A percentile compares a stretch with the other conserved stretches of the same genome.
These are phyloP conservation scores for Scytalidium lignicola DNA, from an alignment of 2,329 filamentous ascomycete species.

Conservation along the genomic window DNA sequence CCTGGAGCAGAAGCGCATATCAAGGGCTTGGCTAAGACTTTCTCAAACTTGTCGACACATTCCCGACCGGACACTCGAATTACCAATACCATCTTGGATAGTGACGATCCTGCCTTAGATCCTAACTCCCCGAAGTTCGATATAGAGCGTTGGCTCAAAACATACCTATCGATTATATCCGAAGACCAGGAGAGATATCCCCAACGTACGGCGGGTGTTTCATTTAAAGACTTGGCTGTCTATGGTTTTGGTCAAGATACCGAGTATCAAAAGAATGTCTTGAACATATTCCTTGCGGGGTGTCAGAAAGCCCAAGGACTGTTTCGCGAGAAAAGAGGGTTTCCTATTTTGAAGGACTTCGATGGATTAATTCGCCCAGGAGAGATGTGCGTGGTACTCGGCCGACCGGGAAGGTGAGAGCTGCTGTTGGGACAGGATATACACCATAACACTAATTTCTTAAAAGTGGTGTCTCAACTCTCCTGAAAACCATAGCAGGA, in stretches of 20 bases:
- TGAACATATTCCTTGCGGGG: conserved; percentile 38
- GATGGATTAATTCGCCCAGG: conserved; percentile 52
- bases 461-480: conserved; percentile 55
- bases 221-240: conserved; percentile 17
- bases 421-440: not conserved
- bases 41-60: not conserved
- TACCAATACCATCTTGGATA: conserved; percentile 18
- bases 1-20: not conserved
- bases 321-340: conserved; percentile 42
- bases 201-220: conserved; percentile 14
- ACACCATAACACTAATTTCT: conserved; percentile 36
- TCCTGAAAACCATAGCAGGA: conserved; percentile 49
- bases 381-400: conserved; percentile 61
- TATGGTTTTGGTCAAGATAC: conserved; percentile 19
- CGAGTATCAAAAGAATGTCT: conserved; percentile 23
- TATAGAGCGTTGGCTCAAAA: conserved; percentile 5
- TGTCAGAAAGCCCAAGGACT: conserved; percentile 41
- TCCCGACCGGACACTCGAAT: not conserved
- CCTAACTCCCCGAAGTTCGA: conserved; percentile 26
- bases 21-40: not conserved
- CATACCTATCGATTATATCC: conserved; percentile 32
- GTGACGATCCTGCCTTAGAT: conserved; percentile 42
- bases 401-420: conserved; percentile 47
- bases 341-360: conserved; percentile 54
- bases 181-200: conserved; percentile 36